A percentile compares a stretch with the other conserved stretches of the same genome.
These are phyloP conservation scores for Paralagenidium karlingii DNA, from an alignment of 352 stramenopile genomes.

Conservation along the genomic window DNA sequence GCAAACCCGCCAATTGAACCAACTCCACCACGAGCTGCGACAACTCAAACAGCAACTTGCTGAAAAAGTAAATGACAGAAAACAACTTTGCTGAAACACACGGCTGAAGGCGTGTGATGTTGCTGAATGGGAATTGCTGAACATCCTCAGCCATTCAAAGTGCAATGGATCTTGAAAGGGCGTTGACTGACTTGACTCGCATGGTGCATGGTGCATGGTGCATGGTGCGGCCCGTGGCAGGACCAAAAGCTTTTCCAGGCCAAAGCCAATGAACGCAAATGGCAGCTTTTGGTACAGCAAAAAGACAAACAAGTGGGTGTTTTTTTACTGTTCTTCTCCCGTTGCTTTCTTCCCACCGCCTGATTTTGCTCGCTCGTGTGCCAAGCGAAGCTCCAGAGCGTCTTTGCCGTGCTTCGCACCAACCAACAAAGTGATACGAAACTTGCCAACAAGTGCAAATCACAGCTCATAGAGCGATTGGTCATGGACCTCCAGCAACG, in stretches of 20 bases:
- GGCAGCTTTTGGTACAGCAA: conserved; percentile 41
- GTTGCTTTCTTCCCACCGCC: not conserved
- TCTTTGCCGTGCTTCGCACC: conserved; percentile 38
- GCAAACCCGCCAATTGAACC: conserved; percentile 36
- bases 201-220: not conserved
- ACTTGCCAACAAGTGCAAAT: conserved; percentile 41
- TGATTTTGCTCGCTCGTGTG: not conserved
- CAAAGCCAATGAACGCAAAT: conserved; percentile 35
- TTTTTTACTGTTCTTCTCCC: too few relatives aligned
- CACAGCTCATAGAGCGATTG: conserved; percentile 43
- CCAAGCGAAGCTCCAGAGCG: conserved; percentile 28
- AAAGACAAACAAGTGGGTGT: conserved; percentile 50
- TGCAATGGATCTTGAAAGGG: conserved; percentile 17
- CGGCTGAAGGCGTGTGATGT: not conserved
- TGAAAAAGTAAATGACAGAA: too few relatives aligned
- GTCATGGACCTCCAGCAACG: conserved; percentile 42
- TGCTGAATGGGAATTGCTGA: too few relatives aligned
- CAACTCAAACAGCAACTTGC: conserved; percentile 22
- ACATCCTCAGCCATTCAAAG: too few relatives aligned
- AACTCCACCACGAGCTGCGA: conserved; percentile 35
- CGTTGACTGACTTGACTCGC: not conserved
- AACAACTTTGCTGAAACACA: too few relatives aligned
- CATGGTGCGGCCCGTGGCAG: conserved; percentile 10
- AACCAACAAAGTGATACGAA: conserved; percentile 52
- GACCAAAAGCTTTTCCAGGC: conserved; percentile 41